Percentiles rank a stretch among this genome's conserved stretches.
Evolutionary conservation across 345 rosid genomes (phyloP).

Genomic region (Aquilaria sinensis): DNA sequence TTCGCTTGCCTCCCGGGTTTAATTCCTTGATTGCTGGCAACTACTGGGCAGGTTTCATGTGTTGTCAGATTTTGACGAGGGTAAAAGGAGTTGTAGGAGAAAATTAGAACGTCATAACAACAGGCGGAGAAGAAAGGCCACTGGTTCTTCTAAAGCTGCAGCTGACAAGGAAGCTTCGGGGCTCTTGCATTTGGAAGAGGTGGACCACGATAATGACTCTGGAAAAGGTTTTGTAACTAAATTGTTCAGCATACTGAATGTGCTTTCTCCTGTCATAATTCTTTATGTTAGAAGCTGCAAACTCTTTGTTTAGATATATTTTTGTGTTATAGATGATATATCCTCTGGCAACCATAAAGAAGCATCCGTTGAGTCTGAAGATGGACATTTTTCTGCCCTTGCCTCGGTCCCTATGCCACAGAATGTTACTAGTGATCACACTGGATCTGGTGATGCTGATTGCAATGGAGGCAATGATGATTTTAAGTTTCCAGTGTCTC

Average conservation of each 20-base stretch:
- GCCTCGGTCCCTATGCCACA: conserved; percentile 41
- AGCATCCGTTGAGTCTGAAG: conserved; percentile 51
- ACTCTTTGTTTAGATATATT: neutral
- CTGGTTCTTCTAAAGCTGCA: conserved; percentile 33
- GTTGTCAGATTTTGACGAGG: conserved; percentile 85
- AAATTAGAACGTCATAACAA: conserved; percentile 92
- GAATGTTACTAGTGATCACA: conserved; percentile 50
- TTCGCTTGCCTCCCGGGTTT: neutral
- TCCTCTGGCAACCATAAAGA: conserved; percentile 50
- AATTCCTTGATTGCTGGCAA: conserved; percentile 1
- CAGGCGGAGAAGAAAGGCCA: conserved; percentile 67
- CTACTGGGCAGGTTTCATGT: conserved; percentile 66
- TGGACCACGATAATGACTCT: conserved; percentile 45
- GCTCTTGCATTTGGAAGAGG: conserved; percentile 33
- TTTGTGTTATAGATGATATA: conserved; percentile 32
- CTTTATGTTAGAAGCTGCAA: neutral
- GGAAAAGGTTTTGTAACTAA: conserved; percentile 45
- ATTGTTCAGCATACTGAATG: neutral
- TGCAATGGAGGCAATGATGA: conserved; percentile 48
- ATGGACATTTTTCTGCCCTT: conserved; percentile 36
- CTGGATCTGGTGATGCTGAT: conserved; percentile 45
- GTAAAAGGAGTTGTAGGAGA: conserved; percentile 86
- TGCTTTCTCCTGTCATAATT: neutral
- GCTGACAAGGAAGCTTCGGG: conserved; percentile 33
- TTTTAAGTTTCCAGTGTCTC: conserved; percentile 46